Conservation (phyloP, 768 basidiomycete genomes). For the Lactarius hatsudake region DNA sequence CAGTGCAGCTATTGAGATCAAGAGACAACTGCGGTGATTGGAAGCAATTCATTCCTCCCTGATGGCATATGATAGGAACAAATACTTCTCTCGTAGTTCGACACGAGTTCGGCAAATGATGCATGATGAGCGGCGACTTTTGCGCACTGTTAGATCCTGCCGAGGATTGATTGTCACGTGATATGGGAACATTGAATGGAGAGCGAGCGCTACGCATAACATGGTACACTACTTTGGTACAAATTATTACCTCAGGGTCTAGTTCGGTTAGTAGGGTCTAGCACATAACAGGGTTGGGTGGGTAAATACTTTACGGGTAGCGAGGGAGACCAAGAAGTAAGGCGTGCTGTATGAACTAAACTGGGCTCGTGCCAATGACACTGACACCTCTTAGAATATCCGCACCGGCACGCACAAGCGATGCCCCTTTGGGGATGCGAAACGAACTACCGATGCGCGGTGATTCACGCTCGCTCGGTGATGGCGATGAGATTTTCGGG, state of each 20-base stretch:
- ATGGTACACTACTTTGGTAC: background rate
- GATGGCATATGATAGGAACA: background rate
- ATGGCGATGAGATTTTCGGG: conserved; percentile 9
- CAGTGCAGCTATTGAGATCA: background rate
- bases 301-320: background rate
- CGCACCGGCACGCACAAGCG: conserved; percentile 31
- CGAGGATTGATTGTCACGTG: background rate
- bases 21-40: background rate
- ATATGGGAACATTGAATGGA: background rate
- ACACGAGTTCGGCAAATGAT: background rate
- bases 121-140: background rate
- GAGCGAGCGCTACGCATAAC: background rate
- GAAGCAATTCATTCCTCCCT: background rate
- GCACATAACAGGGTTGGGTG: background rate
- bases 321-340: background rate
- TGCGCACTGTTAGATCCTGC: background rate
- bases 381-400: conserved; percentile 34
- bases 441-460: conserved; percentile 15
- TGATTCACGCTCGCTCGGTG: conserved; percentile 2
- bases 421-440: conserved; percentile 26
- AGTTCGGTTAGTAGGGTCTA: background rate
- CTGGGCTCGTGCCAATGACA: conserved; percentile 19
- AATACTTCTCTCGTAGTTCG: background rate
- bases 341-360: background rate
- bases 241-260: background rate